Base-by-base conservation (phyloP, 805 yeast genomes). In the Metschnikowia orientalis region DNA sequence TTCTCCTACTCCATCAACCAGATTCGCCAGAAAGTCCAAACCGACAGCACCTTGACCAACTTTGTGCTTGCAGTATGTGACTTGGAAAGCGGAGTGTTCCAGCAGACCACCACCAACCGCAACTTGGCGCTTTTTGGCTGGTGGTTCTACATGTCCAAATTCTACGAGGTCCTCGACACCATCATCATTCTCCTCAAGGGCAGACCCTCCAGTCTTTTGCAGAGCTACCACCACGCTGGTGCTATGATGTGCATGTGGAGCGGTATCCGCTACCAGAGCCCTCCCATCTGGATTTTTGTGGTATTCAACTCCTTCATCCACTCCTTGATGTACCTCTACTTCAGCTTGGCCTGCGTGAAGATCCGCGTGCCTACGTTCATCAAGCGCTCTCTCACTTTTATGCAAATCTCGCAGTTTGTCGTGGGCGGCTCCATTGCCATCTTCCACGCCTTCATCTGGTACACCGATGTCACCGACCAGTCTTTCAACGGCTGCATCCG, bases 221-320 rank as follows among this genome's bases (percentile, higher is more conserved):
- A 81, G 56, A 75, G 82, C 37, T 81, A 81, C 58, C 88, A 81
- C 53, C 88, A 81, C 54, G 73, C 87, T 4, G 88, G 88, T 16
- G 88, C 88, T 30, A 81, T 81, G 77, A 61, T 81, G 57, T 79
- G 84, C 39, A 81, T 81, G 88, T 81, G 87, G 87, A 73, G 83
- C 6, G 88, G 88, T 2, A 73, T 78, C 35, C 63, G 87, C 37
- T 81, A 62, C 56, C 73, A 72, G 32, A 71, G 84, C 9, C 84
- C 87, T 4, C 88, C 88, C 21, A 81, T 81, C 53, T 81, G 88
- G 88, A 77, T 81, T 48, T 81, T 81, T 58, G 86, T 80, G 27
- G 84, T 77, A 16, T 81, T 81, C 73, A 81, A 81, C 65, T 79
- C 86, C n/a, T 74, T 81, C 53, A 80, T 81, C 51, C 88, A 81